phyloP scores from a whole-genome alignment of 495 filamentous ascomycete genomes.

The Podospora pseudopauciseta region DNA sequence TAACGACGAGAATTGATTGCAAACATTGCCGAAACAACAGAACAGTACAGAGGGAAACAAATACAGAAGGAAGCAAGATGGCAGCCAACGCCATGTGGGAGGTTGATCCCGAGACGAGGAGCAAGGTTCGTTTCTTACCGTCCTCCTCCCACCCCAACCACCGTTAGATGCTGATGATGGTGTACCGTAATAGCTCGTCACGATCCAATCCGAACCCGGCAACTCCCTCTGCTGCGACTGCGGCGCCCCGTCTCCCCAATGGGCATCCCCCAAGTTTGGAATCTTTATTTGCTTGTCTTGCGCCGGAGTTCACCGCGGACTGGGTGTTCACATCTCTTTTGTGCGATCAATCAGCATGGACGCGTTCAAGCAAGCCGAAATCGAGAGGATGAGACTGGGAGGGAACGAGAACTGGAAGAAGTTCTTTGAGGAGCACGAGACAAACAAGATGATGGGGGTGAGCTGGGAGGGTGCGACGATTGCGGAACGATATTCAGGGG shows the following conservation, averaged over 20 bases:
- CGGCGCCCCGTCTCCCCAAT: constrained; percentile 91
- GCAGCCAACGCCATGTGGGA: constrained; percentile 78
- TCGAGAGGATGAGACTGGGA: constrained; percentile 79
- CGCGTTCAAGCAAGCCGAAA: constrained; percentile 84
- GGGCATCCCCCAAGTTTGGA: constrained; percentile 69
- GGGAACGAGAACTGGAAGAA: constrained; percentile 81
- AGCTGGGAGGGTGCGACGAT: constrained; percentile 76
- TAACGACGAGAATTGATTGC: not conserved
- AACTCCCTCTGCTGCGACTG: constrained; percentile 94
- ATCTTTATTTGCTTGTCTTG: constrained; percentile 97
- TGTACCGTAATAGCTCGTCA: constrained; percentile 58
- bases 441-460: constrained; percentile 56
- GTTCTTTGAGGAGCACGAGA: constrained; percentile 72
- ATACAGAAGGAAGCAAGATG: constrained; percentile 24
- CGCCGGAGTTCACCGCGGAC: constrained; percentile 88
- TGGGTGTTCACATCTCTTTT: constrained; percentile 98
- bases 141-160: not conserved
- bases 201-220: constrained; percentile 79
- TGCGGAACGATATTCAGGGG: constrained; percentile 78
- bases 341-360: constrained; percentile 97
- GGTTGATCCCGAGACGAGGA: constrained; percentile 91
- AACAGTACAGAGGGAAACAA: not conserved
- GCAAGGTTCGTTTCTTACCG: constrained; percentile 60
- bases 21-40: not conserved
- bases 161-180: not conserved